Evolutionary conservation across 2,329 filamentous ascomycete species (phyloP).

Genomic region (Fusarium odoratissimum): DNA sequence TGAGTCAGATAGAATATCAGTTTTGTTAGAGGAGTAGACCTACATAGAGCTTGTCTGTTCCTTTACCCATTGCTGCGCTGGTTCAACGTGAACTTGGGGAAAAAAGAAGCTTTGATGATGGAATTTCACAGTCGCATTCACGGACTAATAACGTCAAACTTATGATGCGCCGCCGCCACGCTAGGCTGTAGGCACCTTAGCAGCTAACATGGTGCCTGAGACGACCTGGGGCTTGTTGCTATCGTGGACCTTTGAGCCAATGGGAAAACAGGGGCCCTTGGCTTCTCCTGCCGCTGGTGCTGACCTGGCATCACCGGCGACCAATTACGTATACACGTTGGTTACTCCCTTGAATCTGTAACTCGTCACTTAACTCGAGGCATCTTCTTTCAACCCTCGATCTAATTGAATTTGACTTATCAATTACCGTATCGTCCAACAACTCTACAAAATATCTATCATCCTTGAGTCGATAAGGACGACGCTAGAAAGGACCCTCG

Average conservation of each 20-base stretch:
- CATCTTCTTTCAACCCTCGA: constrained; percentile 19
- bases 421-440: neutral
- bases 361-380: constrained; percentile 9
- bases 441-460: neutral
- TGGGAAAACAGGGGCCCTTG: constrained; percentile 1
- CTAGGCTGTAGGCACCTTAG: constrained; percentile 1
- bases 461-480: neutral
- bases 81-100: neutral
- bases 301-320: constrained; percentile 45
- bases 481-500: constrained; percentile 15
- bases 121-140: constrained; percentile 10
- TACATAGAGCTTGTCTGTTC: constrained; percentile 61
- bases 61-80: constrained; percentile 53
- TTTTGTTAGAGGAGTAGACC: constrained; percentile 2
- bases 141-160: neutral
- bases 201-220: constrained; percentile 25
- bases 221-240: constrained; percentile 38
- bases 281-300: constrained; percentile 27
- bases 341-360: constrained; percentile 32
- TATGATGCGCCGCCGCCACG: constrained; percentile 33
- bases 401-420: neutral
- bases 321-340: constrained; percentile 46
- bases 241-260: constrained; percentile 20
- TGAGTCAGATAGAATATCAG: neutral
- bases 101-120: constrained; percentile 23